Conservation (phyloP, 1,139 yeast species). For the Blastobotrys capitulatus region DNA sequence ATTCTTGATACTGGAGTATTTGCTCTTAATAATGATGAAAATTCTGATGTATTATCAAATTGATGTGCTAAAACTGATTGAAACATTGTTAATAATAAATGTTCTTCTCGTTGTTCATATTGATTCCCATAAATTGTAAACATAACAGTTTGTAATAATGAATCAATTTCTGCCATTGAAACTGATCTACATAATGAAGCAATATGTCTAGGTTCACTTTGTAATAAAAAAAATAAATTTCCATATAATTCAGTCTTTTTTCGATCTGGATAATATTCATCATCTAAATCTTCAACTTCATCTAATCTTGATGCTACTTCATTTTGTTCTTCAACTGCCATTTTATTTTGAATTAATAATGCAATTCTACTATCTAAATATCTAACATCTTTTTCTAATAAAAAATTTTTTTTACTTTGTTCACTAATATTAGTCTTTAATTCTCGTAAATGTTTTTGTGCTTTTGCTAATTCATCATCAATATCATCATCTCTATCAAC, state of each 20-base stretch:
- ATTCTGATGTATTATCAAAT: constrained; percentile 37
- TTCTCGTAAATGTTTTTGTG: constrained; percentile 33
- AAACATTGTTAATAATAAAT: constrained; percentile 37
- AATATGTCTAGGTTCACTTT: constrained; percentile 38
- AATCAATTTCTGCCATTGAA: constrained; percentile 38
- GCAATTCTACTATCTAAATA: constrained; percentile 39
- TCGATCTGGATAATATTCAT: constrained; percentile 27
- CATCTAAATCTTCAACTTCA: constrained; percentile 16
- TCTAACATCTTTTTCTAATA: constrained; percentile 38
- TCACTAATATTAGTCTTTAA: constrained; percentile 36
- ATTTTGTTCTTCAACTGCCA: constrained; percentile 37
- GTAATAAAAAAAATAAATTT: constrained; percentile 36
- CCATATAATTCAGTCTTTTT: constrained; percentile 35
- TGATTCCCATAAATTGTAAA: constrained; percentile 42
- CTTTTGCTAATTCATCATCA: constrained; percentile 35
- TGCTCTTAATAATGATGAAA: constrained; percentile 36
- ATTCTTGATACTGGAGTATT: constrained; percentile 41
- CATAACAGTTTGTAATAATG: constrained; percentile 40
- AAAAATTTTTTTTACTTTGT: constrained; percentile 36
- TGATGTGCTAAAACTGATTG: constrained; percentile 38
- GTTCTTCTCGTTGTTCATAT: constrained; percentile 41
- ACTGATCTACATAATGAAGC: constrained; percentile 36
- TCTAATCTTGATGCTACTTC: constrained; percentile 35
- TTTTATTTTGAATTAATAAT: constrained; percentile 37
- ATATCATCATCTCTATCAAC: constrained; percentile 36